Base-by-base conservation (phyloP, 192 early-diverging fungal genomes). In the Coemansia sp. region DNA sequence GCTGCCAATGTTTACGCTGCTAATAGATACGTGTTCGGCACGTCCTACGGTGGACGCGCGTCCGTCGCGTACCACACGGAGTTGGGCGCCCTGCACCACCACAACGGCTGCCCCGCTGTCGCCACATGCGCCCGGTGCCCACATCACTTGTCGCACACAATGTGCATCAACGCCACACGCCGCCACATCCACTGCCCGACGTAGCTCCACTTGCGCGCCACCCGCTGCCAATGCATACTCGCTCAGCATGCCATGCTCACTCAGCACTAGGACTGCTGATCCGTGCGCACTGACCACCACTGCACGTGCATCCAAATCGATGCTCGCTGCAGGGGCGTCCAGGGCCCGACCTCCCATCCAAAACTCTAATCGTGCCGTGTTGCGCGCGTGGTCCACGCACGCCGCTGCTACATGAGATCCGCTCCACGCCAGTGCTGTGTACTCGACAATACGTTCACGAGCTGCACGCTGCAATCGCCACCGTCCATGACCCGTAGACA, bases 401-500 rank as follows among this genome's bases (percentile, higher is more conserved):
- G 73, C 69, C 3, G 64, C 76, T 14, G 73, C 65, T 9, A 83
- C 49, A 48, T 73, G 62, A 20, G 69, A 51, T 54, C 69, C 66
- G 56, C 70, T 63, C 81, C 81, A 83, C 54, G 71, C 62, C 43
- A 83, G 55, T 24, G 75, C 53, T n/a, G 53, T 54, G 53, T 29
- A 54, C n/a, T 54, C 53, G 12, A 26, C 29, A 7, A 13, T 29
- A 1, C 53, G 53, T 16, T 54, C 53, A 6, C 29, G 53, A 3
- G n/a, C 27, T 22, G 53, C 14, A 14, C 53, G 53, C 53, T 29
- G 53, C 53, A 29, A 59, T 61, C 93, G 94, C 96, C 96, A 98
- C 63, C 86, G 71, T 24, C 86, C 84, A 3, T 89, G 87, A 2
- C 69, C 64, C 70, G 86, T 92, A 59, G 92, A 92, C 62, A 90